A percentile compares a stretch with the other conserved stretches of the same genome.
These are phyloP conservation scores for Coemansia sp. DNA, from an alignment of 192 early-diverging fungal genomes.

Conservation along the genomic window DNA sequence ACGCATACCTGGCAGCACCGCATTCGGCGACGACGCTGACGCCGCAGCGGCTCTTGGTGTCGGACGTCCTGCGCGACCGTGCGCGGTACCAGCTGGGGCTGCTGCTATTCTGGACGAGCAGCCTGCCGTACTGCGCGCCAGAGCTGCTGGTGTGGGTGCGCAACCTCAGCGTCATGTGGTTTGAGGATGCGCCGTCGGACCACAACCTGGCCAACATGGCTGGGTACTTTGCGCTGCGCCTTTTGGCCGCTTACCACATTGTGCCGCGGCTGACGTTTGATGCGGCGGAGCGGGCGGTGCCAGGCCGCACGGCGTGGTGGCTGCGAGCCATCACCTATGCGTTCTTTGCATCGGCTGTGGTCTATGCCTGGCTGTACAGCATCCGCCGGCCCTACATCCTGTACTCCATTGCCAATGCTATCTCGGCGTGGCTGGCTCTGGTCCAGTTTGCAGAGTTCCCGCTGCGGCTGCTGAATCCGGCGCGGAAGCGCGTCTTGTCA, in stretches of 20 bases:
- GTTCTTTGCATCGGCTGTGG: slow-evolving; percentile 49
- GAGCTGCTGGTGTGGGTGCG: slow-evolving; percentile 81
- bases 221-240: slow-evolving; percentile 44
- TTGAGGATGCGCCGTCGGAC: slow-evolving; percentile 78
- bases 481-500: background rate
- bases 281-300: slow-evolving; percentile 14
- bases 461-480: background rate
- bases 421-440: slow-evolving; percentile 45
- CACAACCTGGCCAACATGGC: slow-evolving; percentile 56
- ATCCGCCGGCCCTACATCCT: slow-evolving; percentile 64
- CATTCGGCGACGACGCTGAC: slow-evolving; percentile 25
- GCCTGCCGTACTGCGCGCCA: slow-evolving; percentile 75
- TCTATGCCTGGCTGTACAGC: slow-evolving; percentile 60
- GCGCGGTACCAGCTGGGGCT: slow-evolving; percentile 70
- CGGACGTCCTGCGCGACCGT: slow-evolving; percentile 26
- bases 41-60: slow-evolving; percentile 2
- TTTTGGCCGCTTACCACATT: slow-evolving; percentile 36
- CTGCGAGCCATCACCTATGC: slow-evolving; percentile 30
- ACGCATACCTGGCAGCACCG: slow-evolving; percentile 21
- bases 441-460: slow-evolving; percentile 36
- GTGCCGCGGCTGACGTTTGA: slow-evolving; percentile 21
- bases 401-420: slow-evolving; percentile 58
- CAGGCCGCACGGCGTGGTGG: slow-evolving; percentile 3
- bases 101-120: slow-evolving; percentile 69
- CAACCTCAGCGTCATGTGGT: slow-evolving; percentile 80